Evolutionary conservation across 2,329 filamentous ascomycete genomes (phyloP).

Genomic region (Alternaria ventricosa): DNA sequence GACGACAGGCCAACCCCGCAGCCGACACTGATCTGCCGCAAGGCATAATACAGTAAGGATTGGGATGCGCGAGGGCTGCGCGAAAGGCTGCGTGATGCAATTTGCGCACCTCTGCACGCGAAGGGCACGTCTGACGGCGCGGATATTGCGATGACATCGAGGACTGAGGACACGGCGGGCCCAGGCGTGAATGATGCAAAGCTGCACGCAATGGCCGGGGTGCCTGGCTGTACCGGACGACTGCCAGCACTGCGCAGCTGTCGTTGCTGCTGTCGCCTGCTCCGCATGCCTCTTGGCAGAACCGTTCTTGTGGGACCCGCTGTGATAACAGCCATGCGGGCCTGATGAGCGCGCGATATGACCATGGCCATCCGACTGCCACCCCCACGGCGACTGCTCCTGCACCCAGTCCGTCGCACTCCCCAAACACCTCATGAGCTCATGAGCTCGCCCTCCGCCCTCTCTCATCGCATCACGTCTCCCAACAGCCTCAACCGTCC

Average conservation of each 20-base stretch:
- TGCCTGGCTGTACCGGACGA: conserved; percentile 10
- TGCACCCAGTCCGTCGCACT: background rate
- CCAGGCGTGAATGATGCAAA: conserved; percentile 29
- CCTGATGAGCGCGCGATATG: conserved; percentile 44
- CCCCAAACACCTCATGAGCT: background rate
- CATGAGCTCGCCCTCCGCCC: background rate
- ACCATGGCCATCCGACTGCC: conserved; percentile 29
- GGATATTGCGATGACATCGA: conserved; percentile 39
- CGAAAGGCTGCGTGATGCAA: conserved; percentile 18
- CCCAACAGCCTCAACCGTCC: background rate
- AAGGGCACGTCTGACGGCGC: conserved; percentile 22
- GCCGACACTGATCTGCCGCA: conserved; percentile 22
- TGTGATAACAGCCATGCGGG: conserved; percentile 42
- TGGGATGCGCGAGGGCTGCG: background rate
- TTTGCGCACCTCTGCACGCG: conserved; percentile 27
- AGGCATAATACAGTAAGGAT: background rate
- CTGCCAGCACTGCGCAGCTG: background rate
- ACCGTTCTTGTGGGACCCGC: conserved; percentile 34
- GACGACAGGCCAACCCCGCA: conserved; percentile 19
- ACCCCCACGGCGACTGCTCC: conserved; percentile 25
- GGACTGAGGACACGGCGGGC: conserved; percentile 19
- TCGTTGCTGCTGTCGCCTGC: conserved; percentile 32
- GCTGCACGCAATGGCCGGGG: conserved; percentile 23
- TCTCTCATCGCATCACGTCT: background rate
- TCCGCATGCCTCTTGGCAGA: conserved; percentile 37